phyloP scores from a whole-genome alignment of 2,329 filamentous ascomycete genomes.

The Onygena corvina region DNA sequence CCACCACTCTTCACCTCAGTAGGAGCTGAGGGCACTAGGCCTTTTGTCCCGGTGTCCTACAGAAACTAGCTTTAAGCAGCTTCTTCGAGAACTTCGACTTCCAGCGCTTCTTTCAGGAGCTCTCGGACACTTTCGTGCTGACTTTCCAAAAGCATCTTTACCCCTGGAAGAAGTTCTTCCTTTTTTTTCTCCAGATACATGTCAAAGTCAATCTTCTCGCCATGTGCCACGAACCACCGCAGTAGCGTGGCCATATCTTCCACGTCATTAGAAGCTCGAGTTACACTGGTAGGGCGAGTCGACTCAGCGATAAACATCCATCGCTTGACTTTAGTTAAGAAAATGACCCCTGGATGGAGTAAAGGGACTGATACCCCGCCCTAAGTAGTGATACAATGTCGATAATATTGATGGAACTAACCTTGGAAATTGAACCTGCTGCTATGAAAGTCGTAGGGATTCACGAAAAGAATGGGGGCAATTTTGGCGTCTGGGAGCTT shows the following conservation, averaged over 20 bases:
- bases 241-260: constrained; percentile 9
- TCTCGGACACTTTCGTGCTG: neutral
- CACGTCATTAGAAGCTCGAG: constrained; percentile 8
- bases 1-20: too few species aligned
- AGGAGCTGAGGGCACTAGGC: too few species aligned
- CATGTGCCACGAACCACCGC: constrained; percentile 7
- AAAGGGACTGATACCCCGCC: constrained; percentile 7
- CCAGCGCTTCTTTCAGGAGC: neutral
- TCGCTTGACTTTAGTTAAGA: constrained; percentile 13
- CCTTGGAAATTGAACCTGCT: neutral
- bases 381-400: neutral
- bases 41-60: too few species aligned
- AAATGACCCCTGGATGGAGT: constrained; percentile 8
- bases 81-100: too few species aligned
- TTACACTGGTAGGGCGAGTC: constrained; percentile 8
- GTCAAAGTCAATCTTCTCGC: constrained; percentile 8
- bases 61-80: too few species aligned
- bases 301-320: constrained; percentile 13
- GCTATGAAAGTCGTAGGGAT: neutral
- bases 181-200: constrained; percentile 12
- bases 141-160: constrained; percentile 1
- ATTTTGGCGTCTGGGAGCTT: constrained; percentile 10
- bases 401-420: neutral
- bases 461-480: constrained; percentile 1
- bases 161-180: constrained; percentile 10